phyloP scores from a whole-genome alignment of 2,329 filamentous ascomycete genomes.

The Zymoseptoria pseudotritici region DNA sequence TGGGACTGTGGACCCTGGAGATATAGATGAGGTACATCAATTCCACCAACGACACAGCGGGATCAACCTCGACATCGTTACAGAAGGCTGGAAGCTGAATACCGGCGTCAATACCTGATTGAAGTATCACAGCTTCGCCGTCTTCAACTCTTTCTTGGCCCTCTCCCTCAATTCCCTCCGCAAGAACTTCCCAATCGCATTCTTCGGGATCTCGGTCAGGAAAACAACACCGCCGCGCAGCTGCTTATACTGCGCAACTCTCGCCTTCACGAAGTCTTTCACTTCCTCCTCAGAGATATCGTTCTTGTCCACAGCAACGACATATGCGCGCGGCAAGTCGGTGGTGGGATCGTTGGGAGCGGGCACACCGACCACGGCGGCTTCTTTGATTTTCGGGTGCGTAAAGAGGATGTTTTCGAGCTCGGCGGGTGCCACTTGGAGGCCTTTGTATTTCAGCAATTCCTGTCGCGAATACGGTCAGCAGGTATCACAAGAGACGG shows the following conservation, averaged over 20 bases:
- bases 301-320: slow-evolving; percentile 31
- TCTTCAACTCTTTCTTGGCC: slow-evolving; percentile 32
- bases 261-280: slow-evolving; percentile 35
- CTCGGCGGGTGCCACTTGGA: slow-evolving; percentile 42
- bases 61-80: no score
- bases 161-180: slow-evolving; percentile 36
- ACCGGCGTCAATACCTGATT: no score
- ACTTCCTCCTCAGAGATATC: slow-evolving; percentile 29
- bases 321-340: slow-evolving; percentile 38
- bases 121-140: not conserved
- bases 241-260: slow-evolving; percentile 40
- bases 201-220: slow-evolving; percentile 41
- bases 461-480: slow-evolving; percentile 47
- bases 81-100: no score
- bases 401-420: slow-evolving; percentile 39
- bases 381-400: slow-evolving; percentile 37
- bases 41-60: no score
- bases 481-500: not conserved
- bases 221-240: slow-evolving; percentile 40
- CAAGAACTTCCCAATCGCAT: slow-evolving; percentile 40
- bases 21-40: no score
- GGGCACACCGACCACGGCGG: slow-evolving; percentile 39
- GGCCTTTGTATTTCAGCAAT: slow-evolving; percentile 47
- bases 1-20: no score
- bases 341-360: slow-evolving; percentile 40